Percentiles rank a stretch among this genome's conserved stretches.
These are phyloP conservation scores for Calonectria naviculata DNA, from an alignment of 2,329 filamentous ascomycete species.

Conservation along the genomic window DNA sequence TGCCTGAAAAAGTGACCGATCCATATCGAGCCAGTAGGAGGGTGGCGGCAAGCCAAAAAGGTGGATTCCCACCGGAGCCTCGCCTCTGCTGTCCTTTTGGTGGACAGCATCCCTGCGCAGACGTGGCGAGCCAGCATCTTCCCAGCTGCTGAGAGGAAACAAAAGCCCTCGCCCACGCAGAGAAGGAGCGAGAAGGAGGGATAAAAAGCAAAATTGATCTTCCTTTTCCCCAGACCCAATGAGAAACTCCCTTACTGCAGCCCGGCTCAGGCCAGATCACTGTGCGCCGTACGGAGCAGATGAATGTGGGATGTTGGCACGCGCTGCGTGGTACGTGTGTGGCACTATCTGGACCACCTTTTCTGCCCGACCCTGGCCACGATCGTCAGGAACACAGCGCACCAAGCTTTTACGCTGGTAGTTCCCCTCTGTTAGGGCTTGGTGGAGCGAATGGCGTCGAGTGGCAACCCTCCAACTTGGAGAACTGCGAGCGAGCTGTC, in stretches of 20 bases:
- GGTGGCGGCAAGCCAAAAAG: conserved; percentile 5
- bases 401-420: conserved; percentile 28
- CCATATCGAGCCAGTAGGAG: conserved; percentile 22
- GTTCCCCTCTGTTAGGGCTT: conserved; percentile 26
- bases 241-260: background rate
- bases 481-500: conserved; percentile 3
- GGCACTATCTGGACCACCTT: conserved; percentile 12
- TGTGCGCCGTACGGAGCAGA: background rate
- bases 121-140: conserved; percentile 15
- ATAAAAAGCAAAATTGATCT: conserved; percentile 7
- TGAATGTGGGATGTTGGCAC: conserved; percentile 3
- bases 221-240: background rate
- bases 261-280: conserved; percentile 6
- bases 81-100: background rate
- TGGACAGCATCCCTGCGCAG: background rate
- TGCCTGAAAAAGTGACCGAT: conserved; percentile 27
- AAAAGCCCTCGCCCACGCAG: conserved; percentile 13
- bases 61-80: conserved; percentile 6
- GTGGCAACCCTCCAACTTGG: conserved; percentile 23
- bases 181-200: conserved; percentile 16
- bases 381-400: conserved; percentile 42
- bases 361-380: conserved; percentile 29
- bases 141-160: conserved; percentile 3
- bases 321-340: conserved; percentile 12
- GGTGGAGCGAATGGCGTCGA: conserved; percentile 23